phyloP scores from a whole-genome alignment of 2,329 filamentous ascomycete species.

The Cladophialophora yegresii region DNA sequence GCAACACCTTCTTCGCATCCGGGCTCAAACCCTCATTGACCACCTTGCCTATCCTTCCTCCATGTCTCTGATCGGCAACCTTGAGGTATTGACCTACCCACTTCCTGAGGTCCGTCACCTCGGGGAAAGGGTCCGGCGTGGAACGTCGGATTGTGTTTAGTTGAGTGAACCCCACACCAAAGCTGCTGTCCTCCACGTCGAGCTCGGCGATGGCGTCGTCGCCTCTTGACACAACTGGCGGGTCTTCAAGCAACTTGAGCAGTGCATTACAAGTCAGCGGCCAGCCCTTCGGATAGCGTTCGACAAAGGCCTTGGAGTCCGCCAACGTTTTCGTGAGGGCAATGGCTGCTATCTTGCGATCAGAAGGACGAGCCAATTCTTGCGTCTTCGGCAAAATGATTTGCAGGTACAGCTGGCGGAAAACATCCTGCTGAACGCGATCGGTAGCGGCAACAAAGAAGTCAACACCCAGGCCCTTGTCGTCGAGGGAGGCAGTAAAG shows the following conservation, averaged over 20 bases:
- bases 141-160: slow-evolving; percentile 84
- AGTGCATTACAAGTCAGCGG: slow-evolving; percentile 84
- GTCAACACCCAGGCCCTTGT: slow-evolving; percentile 84
- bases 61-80: slow-evolving; percentile 72
- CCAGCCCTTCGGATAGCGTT: slow-evolving; percentile 86
- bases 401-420: slow-evolving; percentile 66
- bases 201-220: slow-evolving; percentile 81
- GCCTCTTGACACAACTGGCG: slow-evolving; percentile 70
- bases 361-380: slow-evolving; percentile 80
- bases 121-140: slow-evolving; percentile 77
- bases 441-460: slow-evolving; percentile 88
- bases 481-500: slow-evolving; percentile 75
- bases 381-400: slow-evolving; percentile 88
- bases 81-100: slow-evolving; percentile 86
- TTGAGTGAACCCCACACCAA: slow-evolving; percentile 90
- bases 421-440: slow-evolving; percentile 66
- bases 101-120: slow-evolving; percentile 73
- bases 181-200: slow-evolving; percentile 91
- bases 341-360: slow-evolving; percentile 90
- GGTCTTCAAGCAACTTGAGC: slow-evolving; percentile 84
- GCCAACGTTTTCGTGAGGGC: slow-evolving; percentile 90
- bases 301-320: slow-evolving; percentile 79
- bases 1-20: slow-evolving; percentile 56
- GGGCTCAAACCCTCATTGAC: slow-evolving; percentile 69
- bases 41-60: slow-evolving; percentile 69